These are phyloP conservation scores for Barnettozyma vustinii DNA, from an alignment of 805 yeast species.

Conservation along the genomic window DNA sequence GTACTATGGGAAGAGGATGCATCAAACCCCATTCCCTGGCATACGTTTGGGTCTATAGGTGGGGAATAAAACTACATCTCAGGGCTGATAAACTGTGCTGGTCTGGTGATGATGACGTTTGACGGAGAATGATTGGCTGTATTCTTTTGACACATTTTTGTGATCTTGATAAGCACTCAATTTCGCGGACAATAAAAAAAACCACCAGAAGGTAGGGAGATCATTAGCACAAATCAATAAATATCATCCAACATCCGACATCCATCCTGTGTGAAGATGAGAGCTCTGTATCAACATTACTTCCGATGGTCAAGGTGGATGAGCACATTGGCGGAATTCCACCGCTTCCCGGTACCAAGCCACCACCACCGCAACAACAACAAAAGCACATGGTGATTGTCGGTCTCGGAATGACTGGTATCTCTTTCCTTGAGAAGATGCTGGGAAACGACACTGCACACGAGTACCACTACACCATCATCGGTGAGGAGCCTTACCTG, in stretches of 20 bases:
- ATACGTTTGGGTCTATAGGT: neutral
- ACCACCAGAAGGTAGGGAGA: too few relatives aligned
- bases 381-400: constrained; percentile 26
- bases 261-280: neutral
- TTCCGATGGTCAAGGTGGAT: constrained; percentile 3
- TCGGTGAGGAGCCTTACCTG: constrained; percentile 32
- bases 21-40: too few relatives aligned
- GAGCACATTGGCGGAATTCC: constrained; percentile 16
- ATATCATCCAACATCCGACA: neutral
- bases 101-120: neutral
- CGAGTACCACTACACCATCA: constrained; percentile 25
- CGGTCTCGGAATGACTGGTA: constrained; percentile 34
- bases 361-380: neutral
- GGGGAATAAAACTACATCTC: neutral
- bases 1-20: too few relatives aligned
- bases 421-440: constrained; percentile 31
- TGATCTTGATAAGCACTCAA: neutral
- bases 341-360: constrained; percentile 14
- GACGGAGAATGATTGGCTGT: constrained; percentile 1
- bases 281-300: neutral
- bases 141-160: neutral
- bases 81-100: neutral
- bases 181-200: neutral
- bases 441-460: constrained; percentile 26
- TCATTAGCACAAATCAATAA: neutral